A percentile compares a stretch with the other conserved stretches of the same genome.
Conservation (phyloP, 1,284 basidiomycete genomes). For the Acaromyces ingoldii region DNA sequence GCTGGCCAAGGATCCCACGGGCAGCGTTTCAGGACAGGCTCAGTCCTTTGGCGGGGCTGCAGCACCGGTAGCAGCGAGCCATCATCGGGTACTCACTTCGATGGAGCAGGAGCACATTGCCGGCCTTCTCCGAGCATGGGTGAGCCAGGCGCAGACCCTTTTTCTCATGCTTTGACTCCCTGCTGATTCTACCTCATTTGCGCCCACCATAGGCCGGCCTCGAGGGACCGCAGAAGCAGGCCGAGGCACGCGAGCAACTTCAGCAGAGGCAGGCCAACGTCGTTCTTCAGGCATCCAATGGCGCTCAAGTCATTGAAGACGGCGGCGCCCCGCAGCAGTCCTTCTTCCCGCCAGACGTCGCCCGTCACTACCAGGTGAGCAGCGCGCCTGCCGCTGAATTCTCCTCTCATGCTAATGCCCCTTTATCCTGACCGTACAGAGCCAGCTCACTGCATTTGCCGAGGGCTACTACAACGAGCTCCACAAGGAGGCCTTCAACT, state of each 20-base stretch:
- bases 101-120: constrained; percentile 9
- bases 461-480: constrained; percentile 40
- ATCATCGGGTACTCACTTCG: neutral
- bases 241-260: constrained; percentile 27
- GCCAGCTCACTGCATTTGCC: constrained; percentile 38
- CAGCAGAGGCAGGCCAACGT: constrained; percentile 30
- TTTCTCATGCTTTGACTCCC: neutral
- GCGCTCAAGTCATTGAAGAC: constrained; percentile 3
- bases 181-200: neutral
- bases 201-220: constrained; percentile 41
- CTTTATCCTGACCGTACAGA: too few species aligned
- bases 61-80: too few species aligned
- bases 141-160: neutral
- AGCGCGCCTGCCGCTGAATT: too few species aligned
- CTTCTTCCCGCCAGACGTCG: constrained; percentile 46
- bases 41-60: neutral
- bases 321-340: constrained; percentile 12
- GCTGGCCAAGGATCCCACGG: neutral
- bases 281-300: constrained; percentile 13
- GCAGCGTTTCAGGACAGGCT: constrained; percentile 8
- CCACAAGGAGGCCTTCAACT: constrained; percentile 27
- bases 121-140: constrained; percentile 1
- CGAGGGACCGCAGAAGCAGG: constrained; percentile 39
- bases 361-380: constrained; percentile 42
- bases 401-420: too few species aligned